Evolutionary conservation across 352 stramenopile genomes (phyloP).

Genomic region (Pythium rhizo-oryzae): DNA sequence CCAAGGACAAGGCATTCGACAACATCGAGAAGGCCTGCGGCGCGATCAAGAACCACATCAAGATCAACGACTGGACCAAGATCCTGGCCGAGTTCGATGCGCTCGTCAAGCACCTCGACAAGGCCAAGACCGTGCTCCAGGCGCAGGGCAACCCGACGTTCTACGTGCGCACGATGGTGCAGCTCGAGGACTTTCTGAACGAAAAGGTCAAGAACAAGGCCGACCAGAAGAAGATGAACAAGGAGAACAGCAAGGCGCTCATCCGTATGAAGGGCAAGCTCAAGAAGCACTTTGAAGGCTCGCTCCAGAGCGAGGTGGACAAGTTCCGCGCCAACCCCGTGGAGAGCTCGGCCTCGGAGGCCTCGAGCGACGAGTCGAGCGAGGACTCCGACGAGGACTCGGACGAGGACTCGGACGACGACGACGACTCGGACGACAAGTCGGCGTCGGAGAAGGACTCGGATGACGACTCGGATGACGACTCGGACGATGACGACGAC

Average conservation of each 20-base stretch:
- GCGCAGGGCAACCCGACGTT: slow-evolving; percentile 90
- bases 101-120: slow-evolving; percentile 92
- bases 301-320: slow-evolving; percentile 84
- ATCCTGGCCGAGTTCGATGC: slow-evolving; percentile 96
- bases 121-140: slow-evolving; percentile 85
- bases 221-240: slow-evolving; percentile 97
- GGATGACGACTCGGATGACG: slow-evolving; percentile 37
- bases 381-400: slow-evolving; percentile 43
- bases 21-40: slow-evolving; percentile 68
- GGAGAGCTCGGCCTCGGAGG: slow-evolving; percentile 63
- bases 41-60: slow-evolving; percentile 91
- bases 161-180: slow-evolving; percentile 92
- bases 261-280: slow-evolving; percentile 98
- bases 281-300: slow-evolving; percentile 95
- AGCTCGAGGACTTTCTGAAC: slow-evolving; percentile 93
- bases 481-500: slow-evolving; percentile 37
- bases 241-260: slow-evolving; percentile 94
- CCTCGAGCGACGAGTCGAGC: slow-evolving; percentile 45
- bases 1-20: slow-evolving; percentile 41
- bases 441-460: slow-evolving; percentile 30
- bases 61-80: slow-evolving; percentile 95
- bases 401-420: slow-evolving; percentile 33
- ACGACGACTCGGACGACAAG: slow-evolving; percentile 34
- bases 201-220: slow-evolving; percentile 96
- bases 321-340: slow-evolving; percentile 92